Base-by-base conservation (phyloP, 768 basidiomycete genomes). In the Naganishia vaughanmartiniae region DNA sequence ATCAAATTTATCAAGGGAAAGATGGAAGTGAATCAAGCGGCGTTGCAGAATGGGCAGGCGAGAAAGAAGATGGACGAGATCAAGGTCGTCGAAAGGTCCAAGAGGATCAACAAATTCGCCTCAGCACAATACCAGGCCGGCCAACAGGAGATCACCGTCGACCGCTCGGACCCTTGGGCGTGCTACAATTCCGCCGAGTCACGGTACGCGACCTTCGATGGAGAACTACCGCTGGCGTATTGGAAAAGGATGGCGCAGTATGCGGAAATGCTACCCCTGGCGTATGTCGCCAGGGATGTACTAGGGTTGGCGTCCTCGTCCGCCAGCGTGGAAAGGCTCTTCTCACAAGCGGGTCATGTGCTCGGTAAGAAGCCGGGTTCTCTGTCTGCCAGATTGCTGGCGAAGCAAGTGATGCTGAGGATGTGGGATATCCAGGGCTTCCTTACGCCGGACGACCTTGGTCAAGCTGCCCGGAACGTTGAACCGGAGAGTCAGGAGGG, bases 351-450 rank as follows among this genome's bases (percentile, higher is more conserved):
- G 15, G 56, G 31, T 2, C 33, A 33, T 24, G 56, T 57, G 10
- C 24, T 57, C 2, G 31, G 56, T 34, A 57, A 34, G 33, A 33
- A 36, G 33, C 28, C 30, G 28, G 33, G 56, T 2, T 57, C 56
- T 4, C 33, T 57, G 17, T 57, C 56, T 11, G 15, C 56, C 24
- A 2, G 30, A 2, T 17, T 57, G 56, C 34, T 57, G 9, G 33
- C 24, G 4, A 57, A 57, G 17, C 56, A 57, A 9, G 33, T 36
- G 33, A 17, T 17, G 10, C 31, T 57, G 31, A 3, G 33, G 17
- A 57, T 57, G 30, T 57, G 56, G 56, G 33, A 36, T 28, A 33
- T 4, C 30, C 56, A 57, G 6, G 56, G 56, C 4, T 57, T 57
- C 12, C 12, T 36, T 4, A 36, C 34, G 34, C 4, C 12, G 34